Conservation (phyloP, 345 rosid genomes). For the Carallia brachiata region DNA sequence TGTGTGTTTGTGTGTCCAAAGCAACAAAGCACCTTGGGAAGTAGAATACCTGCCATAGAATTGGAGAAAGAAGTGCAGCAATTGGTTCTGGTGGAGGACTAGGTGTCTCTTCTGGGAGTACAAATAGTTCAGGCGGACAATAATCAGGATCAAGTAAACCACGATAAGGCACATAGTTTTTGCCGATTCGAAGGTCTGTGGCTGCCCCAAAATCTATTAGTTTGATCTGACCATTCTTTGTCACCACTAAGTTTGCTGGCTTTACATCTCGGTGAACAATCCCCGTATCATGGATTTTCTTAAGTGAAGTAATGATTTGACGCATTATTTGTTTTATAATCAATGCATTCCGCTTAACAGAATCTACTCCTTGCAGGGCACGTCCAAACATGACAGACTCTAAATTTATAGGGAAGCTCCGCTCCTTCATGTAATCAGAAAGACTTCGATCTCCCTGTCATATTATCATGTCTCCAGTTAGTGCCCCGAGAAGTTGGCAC, state of each 20-base stretch:
- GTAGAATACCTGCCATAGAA: constrained; percentile 75
- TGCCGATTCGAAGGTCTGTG: constrained; percentile 94
- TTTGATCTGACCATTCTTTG: constrained; percentile 84
- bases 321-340: constrained; percentile 93
- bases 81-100: constrained; percentile 93
- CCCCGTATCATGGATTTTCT: constrained; percentile 85
- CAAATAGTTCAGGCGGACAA: constrained; percentile 91
- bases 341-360: constrained; percentile 68
- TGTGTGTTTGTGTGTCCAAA: no score
- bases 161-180: constrained; percentile 71
- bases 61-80: constrained; percentile 87
- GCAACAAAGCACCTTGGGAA: background rate
- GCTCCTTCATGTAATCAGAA: constrained; percentile 84
- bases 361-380: constrained; percentile 69
- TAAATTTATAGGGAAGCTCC: constrained; percentile 77
- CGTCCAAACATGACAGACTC: constrained; percentile 88
- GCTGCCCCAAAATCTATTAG: constrained; percentile 98
- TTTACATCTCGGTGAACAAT: constrained; percentile 93
- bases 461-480: constrained; percentile 34
- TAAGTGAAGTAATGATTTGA: constrained; percentile 80
- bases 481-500: constrained; percentile 8
- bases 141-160: constrained; percentile 84
- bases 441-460: constrained; percentile 84
- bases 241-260: constrained; percentile 90
- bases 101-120: constrained; percentile 91